Conservation (phyloP, 768 basidiomycete species). For the Scleroderma bovista region DNA sequence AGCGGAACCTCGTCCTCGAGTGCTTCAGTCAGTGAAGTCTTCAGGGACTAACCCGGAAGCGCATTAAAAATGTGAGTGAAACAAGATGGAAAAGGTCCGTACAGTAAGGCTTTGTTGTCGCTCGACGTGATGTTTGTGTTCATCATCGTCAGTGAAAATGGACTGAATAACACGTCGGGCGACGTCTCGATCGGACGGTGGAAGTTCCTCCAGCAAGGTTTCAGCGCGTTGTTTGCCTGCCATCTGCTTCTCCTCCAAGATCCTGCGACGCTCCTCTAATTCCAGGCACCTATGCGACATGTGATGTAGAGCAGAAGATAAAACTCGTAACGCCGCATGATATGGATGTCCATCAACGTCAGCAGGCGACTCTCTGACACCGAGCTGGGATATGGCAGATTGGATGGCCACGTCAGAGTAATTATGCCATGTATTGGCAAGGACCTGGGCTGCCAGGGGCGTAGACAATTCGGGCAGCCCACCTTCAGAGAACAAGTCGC, state of each 20-base stretch:
- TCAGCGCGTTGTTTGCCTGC: slow-evolving; percentile 48
- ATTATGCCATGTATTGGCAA: slow-evolving; percentile 71
- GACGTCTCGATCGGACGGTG: slow-evolving; percentile 57
- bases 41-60: slow-evolving; percentile 32
- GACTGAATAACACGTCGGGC: slow-evolving; percentile 63
- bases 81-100: slow-evolving; percentile 16
- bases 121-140: slow-evolving; percentile 42
- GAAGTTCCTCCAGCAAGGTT: slow-evolving; percentile 50
- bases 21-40: slow-evolving; percentile 42
- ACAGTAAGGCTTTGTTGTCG: slow-evolving; percentile 59
- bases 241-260: slow-evolving; percentile 55
- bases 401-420: slow-evolving; percentile 74
- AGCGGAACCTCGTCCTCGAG: slow-evolving; percentile 45
- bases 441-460: slow-evolving; percentile 40
- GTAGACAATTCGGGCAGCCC: slow-evolving; percentile 9
- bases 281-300: slow-evolving; percentile 53
- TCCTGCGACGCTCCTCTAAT: slow-evolving; percentile 52
- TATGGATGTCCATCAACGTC: slow-evolving; percentile 51
- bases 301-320: slow-evolving; percentile 63
- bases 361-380: slow-evolving; percentile 40
- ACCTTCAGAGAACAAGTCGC: slow-evolving; percentile 7
- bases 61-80: background rate
- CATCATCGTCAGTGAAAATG: slow-evolving; percentile 49
- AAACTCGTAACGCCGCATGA: slow-evolving; percentile 58
- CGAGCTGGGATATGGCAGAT: slow-evolving; percentile 48